Conservation (phyloP, 108 stramenopile species). For the Skeletonema potamos region DNA sequence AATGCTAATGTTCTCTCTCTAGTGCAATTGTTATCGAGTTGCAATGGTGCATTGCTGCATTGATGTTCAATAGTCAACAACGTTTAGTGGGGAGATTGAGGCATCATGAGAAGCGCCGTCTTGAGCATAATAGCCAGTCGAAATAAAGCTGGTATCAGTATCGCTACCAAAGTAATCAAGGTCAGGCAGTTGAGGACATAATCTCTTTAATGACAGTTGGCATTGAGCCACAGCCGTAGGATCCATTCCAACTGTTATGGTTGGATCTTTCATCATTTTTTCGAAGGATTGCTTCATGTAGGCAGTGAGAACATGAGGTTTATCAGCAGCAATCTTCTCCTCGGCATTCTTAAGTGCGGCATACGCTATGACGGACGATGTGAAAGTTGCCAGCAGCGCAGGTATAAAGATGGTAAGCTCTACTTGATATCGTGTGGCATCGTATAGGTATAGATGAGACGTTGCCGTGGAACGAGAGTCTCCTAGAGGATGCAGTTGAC, state of each 20-base stretch:
- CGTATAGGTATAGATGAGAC: conserved; percentile 14
- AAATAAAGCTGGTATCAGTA: not conserved
- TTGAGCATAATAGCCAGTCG: not conserved
- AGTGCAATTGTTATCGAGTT: too few species aligned
- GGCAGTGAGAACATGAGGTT: not conserved
- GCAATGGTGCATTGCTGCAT: too few species aligned
- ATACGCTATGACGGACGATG: conserved; percentile 3
- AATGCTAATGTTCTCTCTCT: too few species aligned
- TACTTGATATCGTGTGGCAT: conserved; percentile 19
- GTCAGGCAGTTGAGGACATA: not conserved
- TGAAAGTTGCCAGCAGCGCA: conserved; percentile 1
- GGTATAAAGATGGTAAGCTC: conserved; percentile 16
- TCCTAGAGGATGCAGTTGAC: conserved; percentile 7
- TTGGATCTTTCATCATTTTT: not conserved
- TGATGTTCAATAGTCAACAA: not conserved
- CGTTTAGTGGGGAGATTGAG: not conserved
- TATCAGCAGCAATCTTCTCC: conserved; percentile 1
- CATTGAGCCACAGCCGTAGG: not conserved
- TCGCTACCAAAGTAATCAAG: not conserved
- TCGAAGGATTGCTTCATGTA: not conserved
- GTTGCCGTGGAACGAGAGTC: not conserved
- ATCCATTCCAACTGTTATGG: not conserved
- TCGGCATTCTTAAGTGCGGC: conserved; percentile 16
- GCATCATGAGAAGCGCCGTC: not conserved
- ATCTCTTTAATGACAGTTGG: not conserved